These are phyloP conservation scores for Fusarium albosuccineum DNA, from an alignment of 2,329 filamentous ascomycete species.

Conservation along the genomic window DNA sequence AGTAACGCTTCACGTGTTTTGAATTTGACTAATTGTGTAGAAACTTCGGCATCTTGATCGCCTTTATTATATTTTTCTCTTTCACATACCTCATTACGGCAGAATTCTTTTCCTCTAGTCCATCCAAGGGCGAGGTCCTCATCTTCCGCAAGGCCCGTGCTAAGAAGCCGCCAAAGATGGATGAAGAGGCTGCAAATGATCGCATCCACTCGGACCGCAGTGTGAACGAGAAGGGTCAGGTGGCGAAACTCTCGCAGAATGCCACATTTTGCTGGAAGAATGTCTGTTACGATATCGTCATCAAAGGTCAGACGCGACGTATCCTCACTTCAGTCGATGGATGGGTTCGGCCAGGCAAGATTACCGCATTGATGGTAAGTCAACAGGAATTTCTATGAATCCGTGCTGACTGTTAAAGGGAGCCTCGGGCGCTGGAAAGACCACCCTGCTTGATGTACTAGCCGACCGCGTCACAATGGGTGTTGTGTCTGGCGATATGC, in stretches of 20 bases:
- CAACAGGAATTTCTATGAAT: fast-evolving
- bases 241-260: not conserved
- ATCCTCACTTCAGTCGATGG: constrained; percentile 78
- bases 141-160: constrained; percentile 69
- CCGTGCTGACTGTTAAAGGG: constrained; percentile 16
- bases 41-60: constrained; percentile 35
- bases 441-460: constrained; percentile 85
- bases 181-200: not conserved
- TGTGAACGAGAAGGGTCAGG: not conserved
- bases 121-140: constrained; percentile 36
- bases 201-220: not conserved
- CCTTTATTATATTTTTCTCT: constrained; percentile 32
- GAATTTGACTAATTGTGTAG: constrained; percentile 23
- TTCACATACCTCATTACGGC: constrained; percentile 22
- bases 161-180: constrained; percentile 57
- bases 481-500: constrained; percentile 85
- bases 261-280: constrained; percentile 75
- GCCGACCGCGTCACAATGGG: constrained; percentile 87
- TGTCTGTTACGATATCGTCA: constrained; percentile 79
- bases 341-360: constrained; percentile 79
- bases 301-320: constrained; percentile 71
- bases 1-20: not conserved
- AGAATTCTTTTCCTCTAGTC: constrained; percentile 15
- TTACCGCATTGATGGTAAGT: constrained; percentile 73
- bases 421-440: constrained; percentile 88